Evolutionary conservation across 2,329 filamentous ascomycete genomes (phyloP).

Genomic region (Fonsecaea pugnacius): DNA sequence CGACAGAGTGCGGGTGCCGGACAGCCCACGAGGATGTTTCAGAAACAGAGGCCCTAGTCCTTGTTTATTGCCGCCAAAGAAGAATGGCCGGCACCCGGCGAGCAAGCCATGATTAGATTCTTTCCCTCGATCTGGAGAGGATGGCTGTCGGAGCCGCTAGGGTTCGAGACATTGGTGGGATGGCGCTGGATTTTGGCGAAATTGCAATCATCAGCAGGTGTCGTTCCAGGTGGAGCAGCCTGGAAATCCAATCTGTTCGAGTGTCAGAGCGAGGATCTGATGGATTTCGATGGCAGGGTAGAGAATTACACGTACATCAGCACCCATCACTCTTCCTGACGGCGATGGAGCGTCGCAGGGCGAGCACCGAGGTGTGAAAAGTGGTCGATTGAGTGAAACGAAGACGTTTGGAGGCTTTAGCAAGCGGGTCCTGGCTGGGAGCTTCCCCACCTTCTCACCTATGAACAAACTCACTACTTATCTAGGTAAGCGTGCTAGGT

Average conservation of each 20-base stretch:
- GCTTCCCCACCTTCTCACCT: too few species aligned
- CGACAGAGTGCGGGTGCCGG: neutral
- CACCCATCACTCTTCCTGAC: neutral
- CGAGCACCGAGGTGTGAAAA: neutral
- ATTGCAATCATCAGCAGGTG: slow-evolving; percentile 24
- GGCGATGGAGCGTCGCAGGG: neutral
- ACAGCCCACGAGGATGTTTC: slow-evolving; percentile 8
- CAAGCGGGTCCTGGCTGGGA: too few species aligned
- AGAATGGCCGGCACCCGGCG: slow-evolving; percentile 5
- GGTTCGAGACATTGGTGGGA: slow-evolving; percentile 23
- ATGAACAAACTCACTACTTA: too few species aligned
- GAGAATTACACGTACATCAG: neutral
- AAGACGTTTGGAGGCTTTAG: too few species aligned
- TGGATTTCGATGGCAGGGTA: neutral
- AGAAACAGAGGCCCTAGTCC: neutral
- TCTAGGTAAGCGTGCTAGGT: too few species aligned
- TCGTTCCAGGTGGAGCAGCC: slow-evolving; percentile 8
- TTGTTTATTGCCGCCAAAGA: neutral
- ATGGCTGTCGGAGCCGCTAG: slow-evolving; percentile 15
- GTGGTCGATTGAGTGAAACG: neutral
- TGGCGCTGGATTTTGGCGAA: slow-evolving; percentile 25
- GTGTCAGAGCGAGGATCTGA: neutral
- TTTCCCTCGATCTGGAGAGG: slow-evolving; percentile 5
- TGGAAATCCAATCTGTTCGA: neutral
- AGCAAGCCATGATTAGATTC: slow-evolving; percentile 12